Percentiles rank a stretch among this genome's conserved stretches.
phyloP scores from a whole-genome alignment of 306 rosid genomes.

The Quercus agrifolia region DNA sequence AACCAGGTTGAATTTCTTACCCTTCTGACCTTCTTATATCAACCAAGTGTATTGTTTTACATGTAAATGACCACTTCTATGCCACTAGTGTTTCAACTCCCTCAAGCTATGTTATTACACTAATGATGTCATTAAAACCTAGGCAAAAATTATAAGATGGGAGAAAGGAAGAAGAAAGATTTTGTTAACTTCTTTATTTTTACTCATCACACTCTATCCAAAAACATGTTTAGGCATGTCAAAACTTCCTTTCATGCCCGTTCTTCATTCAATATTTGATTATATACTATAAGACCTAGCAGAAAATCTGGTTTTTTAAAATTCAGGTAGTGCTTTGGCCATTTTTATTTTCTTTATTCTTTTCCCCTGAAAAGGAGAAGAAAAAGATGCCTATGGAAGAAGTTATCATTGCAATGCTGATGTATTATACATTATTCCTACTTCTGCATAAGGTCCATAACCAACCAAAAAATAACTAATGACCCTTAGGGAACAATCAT shows the following conservation, averaged over 20 bases:
- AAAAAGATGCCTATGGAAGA: neutral
- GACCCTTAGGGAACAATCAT: neutral
- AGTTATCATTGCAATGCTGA: neutral
- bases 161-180: neutral
- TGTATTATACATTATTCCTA: neutral
- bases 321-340: neutral
- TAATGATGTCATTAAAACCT: neutral
- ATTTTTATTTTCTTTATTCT: neutral
- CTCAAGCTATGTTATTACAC: neutral
- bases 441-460: neutral
- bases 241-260: neutral
- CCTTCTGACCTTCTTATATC: neutral
- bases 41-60: conserved; percentile 32
- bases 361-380: neutral
- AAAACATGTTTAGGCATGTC: neutral
- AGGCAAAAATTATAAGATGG: neutral
- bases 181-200: neutral
- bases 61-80: neutral
- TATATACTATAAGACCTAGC: neutral
- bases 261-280: neutral
- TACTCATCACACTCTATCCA: neutral
- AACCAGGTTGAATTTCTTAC: conserved; percentile 37
- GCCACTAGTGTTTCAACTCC: neutral
- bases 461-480: neutral
- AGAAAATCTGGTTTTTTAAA: neutral